A percentile compares a stretch with the other conserved stretches of the same genome.
Conservation (phyloP, 306 rosid genomes). For the Rubus parviflorus region DNA sequence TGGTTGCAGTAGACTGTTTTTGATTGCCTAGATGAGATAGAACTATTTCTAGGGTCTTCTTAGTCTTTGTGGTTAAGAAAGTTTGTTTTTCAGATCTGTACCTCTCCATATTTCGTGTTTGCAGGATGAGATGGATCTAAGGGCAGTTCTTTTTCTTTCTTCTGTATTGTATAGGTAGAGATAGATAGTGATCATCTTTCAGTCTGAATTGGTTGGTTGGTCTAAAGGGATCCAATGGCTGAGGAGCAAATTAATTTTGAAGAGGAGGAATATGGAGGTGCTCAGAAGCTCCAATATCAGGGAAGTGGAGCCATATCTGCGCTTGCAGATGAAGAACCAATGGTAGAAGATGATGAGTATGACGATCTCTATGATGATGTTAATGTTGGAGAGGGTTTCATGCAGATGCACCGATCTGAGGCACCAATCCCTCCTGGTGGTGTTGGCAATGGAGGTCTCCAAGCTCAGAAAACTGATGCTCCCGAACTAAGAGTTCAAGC, state of each 20-base stretch:
- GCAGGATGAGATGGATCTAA: slow-evolving; percentile 20
- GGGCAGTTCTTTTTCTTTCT: slow-evolving; percentile 18
- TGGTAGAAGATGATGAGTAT: slow-evolving; percentile 49
- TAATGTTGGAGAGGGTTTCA: slow-evolving; percentile 51
- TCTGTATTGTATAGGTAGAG: slow-evolving; percentile 29
- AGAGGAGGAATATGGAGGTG: slow-evolving; percentile 44
- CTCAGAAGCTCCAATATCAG: slow-evolving; percentile 42
- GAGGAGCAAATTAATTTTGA: slow-evolving; percentile 45
- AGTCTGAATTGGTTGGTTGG: slow-evolving; percentile 15
- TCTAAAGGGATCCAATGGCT: slow-evolving; percentile 31
- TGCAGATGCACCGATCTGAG: slow-evolving; percentile 44
- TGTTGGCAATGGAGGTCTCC: slow-evolving; percentile 34
- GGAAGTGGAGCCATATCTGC: slow-evolving; percentile 47
- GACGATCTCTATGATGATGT: slow-evolving; percentile 58
- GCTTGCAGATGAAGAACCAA: slow-evolving; percentile 46
- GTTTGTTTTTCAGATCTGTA: not conserved
- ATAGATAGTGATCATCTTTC: slow-evolving; percentile 17
- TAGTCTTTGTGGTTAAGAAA: not conserved
- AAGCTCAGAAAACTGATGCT: slow-evolving; percentile 36
- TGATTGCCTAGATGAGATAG: not conserved
- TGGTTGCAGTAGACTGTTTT: not conserved
- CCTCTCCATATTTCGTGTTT: not conserved
- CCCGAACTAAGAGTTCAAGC: slow-evolving; percentile 26
- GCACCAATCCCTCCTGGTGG: slow-evolving; percentile 29
- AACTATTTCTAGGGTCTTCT: slow-evolving; percentile 7